Percentiles rank a stretch among this genome's conserved stretches.
Conservation (phyloP, 768 basidiomycete genomes). For the Trametes maxima region DNA sequence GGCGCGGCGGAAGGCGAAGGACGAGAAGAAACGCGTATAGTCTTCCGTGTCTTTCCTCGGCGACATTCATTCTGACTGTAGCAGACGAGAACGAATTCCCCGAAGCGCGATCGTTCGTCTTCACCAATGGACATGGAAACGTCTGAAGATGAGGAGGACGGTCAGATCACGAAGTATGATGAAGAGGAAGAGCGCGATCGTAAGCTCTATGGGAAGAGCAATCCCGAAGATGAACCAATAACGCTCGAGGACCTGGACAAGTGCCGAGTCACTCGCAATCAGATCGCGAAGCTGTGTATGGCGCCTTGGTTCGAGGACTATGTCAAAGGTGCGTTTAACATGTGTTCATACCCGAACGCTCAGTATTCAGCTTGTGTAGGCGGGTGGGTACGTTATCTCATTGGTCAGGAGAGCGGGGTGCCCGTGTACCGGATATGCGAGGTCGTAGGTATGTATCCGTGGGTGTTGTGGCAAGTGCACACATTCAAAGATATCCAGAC, state of each 20-base stretch:
- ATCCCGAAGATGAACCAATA: constrained; percentile 50
- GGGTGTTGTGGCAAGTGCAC: neutral
- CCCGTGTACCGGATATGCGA: constrained; percentile 84
- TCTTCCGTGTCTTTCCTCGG: neutral
- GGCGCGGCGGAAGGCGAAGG: constrained; percentile 85
- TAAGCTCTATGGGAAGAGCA: constrained; percentile 47
- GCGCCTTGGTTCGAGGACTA: constrained; percentile 88
- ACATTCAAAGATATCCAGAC: constrained; percentile 39
- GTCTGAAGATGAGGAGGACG: constrained; percentile 80
- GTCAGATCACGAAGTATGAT: constrained; percentile 72
- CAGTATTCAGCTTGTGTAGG: constrained; percentile 45
- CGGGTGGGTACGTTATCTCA: constrained; percentile 83
- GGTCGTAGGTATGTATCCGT: constrained; percentile 60
- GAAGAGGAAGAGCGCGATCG: constrained; percentile 71
- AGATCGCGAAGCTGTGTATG: constrained; percentile 69
- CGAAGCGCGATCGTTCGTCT: constrained; percentile 71
- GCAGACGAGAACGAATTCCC: constrained; percentile 54
- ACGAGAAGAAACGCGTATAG: constrained; percentile 80
- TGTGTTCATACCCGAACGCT: constrained; percentile 1
- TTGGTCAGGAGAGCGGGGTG: constrained; percentile 53
- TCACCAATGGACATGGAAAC: constrained; percentile 88
- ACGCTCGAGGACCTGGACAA: constrained; percentile 59
- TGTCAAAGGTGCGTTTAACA: constrained; percentile 58
- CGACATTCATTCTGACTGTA: constrained; percentile 21
- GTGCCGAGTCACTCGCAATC: constrained; percentile 67